phyloP scores from a whole-genome alignment of 2,329 filamentous ascomycete genomes.

The Tympanopsis confertula region DNA sequence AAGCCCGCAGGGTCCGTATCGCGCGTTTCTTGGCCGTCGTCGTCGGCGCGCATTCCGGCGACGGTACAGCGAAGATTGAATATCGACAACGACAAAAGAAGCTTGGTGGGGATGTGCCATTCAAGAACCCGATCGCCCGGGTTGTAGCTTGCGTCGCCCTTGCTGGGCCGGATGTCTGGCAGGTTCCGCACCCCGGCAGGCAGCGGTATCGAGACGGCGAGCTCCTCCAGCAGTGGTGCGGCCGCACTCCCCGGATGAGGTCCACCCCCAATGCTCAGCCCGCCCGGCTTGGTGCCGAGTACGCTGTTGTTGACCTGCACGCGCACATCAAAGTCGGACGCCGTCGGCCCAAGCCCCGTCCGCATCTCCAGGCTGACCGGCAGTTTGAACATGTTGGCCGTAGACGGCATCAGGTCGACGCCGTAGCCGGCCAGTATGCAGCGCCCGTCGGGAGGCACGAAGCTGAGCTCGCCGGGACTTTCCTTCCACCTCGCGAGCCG shows the following conservation, averaged over 20 bases:
- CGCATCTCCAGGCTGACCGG: conserved; percentile 74
- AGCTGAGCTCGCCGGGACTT: conserved; percentile 81
- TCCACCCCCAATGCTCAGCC: conserved; percentile 30
- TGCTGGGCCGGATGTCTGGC: conserved; percentile 67
- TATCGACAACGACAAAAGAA: conserved; percentile 52
- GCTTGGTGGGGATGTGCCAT: conserved; percentile 71
- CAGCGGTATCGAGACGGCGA: conserved; percentile 68
- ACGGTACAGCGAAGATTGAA: conserved; percentile 74
- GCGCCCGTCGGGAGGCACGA: conserved; percentile 85
- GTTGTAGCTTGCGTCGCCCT: conserved; percentile 74
- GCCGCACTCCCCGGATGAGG: conserved; percentile 40
- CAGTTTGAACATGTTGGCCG: conserved; percentile 60
- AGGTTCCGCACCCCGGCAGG: conserved; percentile 71
- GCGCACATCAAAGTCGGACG: conserved; percentile 80
- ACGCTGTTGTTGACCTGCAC: conserved; percentile 52
- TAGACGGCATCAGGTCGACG: conserved; percentile 73
- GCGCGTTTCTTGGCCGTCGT: conserved; percentile 32
- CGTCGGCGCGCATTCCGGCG: conserved; percentile 13
- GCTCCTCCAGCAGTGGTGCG: conserved; percentile 59
- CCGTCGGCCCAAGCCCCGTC: conserved; percentile 62
- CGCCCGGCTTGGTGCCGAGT: conserved; percentile 20
- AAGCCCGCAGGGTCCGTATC: conserved; percentile 36
- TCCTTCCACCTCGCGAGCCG: conserved; percentile 82
- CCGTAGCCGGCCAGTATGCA: conserved; percentile 93
- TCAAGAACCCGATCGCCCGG: conserved; percentile 62